Conservation (phyloP, 164 flowering plant genomes). For the Taxillus chinensis region DNA sequence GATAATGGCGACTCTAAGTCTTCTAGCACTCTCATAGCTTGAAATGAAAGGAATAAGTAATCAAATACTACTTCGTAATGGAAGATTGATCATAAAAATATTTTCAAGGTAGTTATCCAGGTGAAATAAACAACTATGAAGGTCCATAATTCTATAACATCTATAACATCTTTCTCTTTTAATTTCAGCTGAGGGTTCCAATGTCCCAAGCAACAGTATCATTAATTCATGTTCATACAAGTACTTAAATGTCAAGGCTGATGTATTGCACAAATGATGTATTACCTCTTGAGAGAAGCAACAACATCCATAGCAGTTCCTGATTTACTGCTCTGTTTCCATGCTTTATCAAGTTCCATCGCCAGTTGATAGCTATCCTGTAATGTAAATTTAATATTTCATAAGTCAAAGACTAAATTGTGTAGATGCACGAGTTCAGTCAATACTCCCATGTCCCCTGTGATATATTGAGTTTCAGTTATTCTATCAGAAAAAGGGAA, state of each 20-base stretch:
- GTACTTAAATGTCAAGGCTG: no score
- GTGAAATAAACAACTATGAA: no score
- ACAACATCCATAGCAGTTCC: constrained; percentile 51
- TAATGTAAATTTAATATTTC: constrained; percentile 7
- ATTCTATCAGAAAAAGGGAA: no score
- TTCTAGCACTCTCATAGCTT: constrained; percentile 77
- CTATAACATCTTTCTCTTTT: no score
- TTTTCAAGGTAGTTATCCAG: no score
- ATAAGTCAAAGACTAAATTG: not conserved
- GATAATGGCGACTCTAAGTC: constrained; percentile 70
- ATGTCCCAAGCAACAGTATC: not conserved
- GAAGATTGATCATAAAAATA: no score
- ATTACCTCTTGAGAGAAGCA: constrained; percentile 61
- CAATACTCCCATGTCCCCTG: no score
- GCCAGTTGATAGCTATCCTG: constrained; percentile 94
- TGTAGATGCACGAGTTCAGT: not conserved
- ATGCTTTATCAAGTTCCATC: constrained; percentile 74
- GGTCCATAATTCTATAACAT: no score
- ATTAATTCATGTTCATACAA: not conserved
- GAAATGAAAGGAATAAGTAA: not conserved
- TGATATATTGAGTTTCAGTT: no score
- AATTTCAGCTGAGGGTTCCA: no score
- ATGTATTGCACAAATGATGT: constrained; percentile 1
- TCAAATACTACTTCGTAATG: no score
- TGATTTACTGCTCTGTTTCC: constrained; percentile 38